These are phyloP conservation scores for Geosmithia putterillii DNA, from an alignment of 2,329 filamentous ascomycete genomes.

Conservation along the genomic window DNA sequence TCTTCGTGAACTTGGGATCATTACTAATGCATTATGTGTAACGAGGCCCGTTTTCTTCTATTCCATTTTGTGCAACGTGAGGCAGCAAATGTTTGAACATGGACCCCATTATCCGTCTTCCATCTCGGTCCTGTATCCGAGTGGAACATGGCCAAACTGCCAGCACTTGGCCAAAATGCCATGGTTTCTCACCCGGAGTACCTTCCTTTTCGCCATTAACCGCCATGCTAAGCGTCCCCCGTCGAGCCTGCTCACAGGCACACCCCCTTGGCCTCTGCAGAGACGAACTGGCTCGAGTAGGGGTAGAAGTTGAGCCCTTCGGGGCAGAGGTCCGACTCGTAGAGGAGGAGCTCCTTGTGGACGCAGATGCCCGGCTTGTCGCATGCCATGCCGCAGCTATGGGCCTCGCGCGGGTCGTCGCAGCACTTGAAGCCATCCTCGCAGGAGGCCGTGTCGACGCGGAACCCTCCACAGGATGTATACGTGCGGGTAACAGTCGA, in stretches of 20 bases:
- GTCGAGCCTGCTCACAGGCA: background rate
- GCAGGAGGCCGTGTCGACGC: conserved; percentile 11
- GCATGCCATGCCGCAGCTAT: conserved; percentile 12
- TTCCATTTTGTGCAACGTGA: background rate
- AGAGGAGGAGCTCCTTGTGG: conserved; percentile 3
- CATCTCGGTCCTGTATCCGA: background rate
- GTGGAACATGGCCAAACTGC: background rate
- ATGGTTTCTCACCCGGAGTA: too few relatives aligned
- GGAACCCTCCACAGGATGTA: conserved; percentile 17
- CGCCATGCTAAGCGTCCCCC: too few relatives aligned
- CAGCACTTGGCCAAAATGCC: too few relatives aligned
- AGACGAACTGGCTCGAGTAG: background rate
- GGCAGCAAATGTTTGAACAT: too few relatives aligned
- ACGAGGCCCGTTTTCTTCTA: background rate
- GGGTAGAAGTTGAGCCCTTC: conserved; percentile 1
- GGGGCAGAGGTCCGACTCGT: conserved; percentile 2
- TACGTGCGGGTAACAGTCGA: conserved; percentile 10
- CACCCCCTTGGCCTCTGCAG: background rate
- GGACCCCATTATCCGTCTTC: background rate
- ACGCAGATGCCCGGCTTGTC: conserved; percentile 12
- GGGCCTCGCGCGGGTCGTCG: conserved; percentile 17
- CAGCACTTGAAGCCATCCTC: conserved; percentile 12
- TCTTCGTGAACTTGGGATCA: too few relatives aligned
- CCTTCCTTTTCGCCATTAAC: background rate
- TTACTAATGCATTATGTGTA: background rate